Evolutionary conservation across 768 basidiomycete species (phyloP).

Genomic region (Cyathus striatus): DNA sequence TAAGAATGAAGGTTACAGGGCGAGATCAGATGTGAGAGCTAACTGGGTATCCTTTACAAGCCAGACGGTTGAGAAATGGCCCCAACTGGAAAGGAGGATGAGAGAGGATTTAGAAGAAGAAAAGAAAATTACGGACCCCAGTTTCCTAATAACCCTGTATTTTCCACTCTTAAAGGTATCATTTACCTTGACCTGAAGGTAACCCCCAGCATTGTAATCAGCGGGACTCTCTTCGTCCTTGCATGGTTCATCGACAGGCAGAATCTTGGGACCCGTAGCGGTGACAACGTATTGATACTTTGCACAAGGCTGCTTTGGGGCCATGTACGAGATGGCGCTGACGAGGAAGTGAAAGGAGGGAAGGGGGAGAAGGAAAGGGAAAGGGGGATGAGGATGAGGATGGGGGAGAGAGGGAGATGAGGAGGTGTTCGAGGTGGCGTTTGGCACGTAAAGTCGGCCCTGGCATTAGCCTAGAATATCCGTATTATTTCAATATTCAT

Average conservation of each 20-base stretch:
- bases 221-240: slow-evolving; percentile 83
- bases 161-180: slow-evolving; percentile 83
- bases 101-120: slow-evolving; percentile 12
- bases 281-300: slow-evolving; percentile 78
- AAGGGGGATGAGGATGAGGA: slow-evolving; percentile 11
- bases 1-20: too few relatives aligned
- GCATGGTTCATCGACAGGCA: slow-evolving; percentile 62
- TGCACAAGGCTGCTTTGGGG: slow-evolving; percentile 58
- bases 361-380: slow-evolving; percentile 9
- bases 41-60: slow-evolving; percentile 75
- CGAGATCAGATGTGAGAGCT: slow-evolving; percentile 17
- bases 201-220: slow-evolving; percentile 79
- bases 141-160: slow-evolving; percentile 84
- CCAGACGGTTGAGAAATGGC: slow-evolving; percentile 95
- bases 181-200: slow-evolving; percentile 74
- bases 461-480: too few relatives aligned
- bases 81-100: slow-evolving; percentile 57
- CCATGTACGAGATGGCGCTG: slow-evolving; percentile 41
- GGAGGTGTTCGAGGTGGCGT: too few relatives aligned
- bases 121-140: slow-evolving; percentile 53
- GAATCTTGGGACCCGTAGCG: slow-evolving; percentile 59
- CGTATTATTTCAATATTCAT: too few relatives aligned
- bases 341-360: slow-evolving; percentile 6
- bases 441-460: too few relatives aligned
- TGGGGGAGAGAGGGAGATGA: slow-evolving; percentile 3